phyloP scores from a whole-genome alignment of 2,329 filamentous ascomycete species.

The Zarea fungicola region DNA sequence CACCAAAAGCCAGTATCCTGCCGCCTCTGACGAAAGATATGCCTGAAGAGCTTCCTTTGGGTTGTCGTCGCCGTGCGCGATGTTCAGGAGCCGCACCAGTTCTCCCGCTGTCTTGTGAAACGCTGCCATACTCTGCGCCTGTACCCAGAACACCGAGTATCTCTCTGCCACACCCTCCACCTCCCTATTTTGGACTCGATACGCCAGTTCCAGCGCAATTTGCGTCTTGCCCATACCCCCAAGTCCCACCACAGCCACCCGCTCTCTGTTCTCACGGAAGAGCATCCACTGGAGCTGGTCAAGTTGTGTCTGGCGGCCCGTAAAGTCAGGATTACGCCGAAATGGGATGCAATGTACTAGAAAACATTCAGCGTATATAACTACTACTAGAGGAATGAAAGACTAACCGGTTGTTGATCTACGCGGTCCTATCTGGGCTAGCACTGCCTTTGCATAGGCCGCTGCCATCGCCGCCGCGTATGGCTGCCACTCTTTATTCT shows the following conservation, averaged over 20 bases:
- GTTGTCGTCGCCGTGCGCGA: conserved; percentile 45
- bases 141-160: conserved; percentile 38
- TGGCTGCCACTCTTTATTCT: conserved; percentile 28
- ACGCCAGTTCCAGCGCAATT: conserved; percentile 33
- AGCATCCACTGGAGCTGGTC: conserved; percentile 18
- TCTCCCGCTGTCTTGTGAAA: conserved; percentile 34
- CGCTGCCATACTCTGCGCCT: conserved; percentile 30
- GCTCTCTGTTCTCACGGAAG: conserved; percentile 17
- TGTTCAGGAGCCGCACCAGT: conserved; percentile 27
- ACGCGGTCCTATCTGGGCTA: conserved; percentile 8
- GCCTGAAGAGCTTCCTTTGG: conserved; percentile 55
- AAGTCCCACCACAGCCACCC: conserved; percentile 27
- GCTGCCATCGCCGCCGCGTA: conserved; percentile 29
- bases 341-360: conserved; percentile 4
- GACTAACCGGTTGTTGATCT: conserved; percentile 4
- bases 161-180: conserved; percentile 22
- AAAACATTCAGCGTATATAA: conserved; percentile 2
- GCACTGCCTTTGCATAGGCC: conserved; percentile 20
- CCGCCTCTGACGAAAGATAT: conserved; percentile 22
- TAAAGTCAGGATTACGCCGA: conserved; percentile 6
- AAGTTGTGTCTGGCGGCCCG: conserved; percentile 4
- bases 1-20: conserved; percentile 32
- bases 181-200: conserved; percentile 30
- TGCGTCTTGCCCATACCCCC: conserved; percentile 37
- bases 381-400: neutral